Evolutionary conservation across 2,329 filamentous ascomycete species (phyloP).

Genomic region (Ophiocordyceps camponoti-rufipedis): DNA sequence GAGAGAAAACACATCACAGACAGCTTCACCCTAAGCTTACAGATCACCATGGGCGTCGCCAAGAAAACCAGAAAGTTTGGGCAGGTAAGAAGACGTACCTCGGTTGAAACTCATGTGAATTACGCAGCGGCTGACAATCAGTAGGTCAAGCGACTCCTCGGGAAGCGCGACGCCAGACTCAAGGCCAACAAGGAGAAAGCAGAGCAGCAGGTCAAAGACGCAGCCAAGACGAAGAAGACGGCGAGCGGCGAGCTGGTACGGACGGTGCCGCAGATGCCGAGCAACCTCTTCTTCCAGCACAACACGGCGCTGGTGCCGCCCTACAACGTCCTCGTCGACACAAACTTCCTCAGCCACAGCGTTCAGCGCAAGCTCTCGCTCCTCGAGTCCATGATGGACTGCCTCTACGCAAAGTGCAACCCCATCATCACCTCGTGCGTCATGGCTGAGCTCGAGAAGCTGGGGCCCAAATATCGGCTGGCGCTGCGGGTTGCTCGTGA

Average conservation of each 20-base stretch:
- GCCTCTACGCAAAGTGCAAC: conserved; percentile 77
- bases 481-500: conserved; percentile 76
- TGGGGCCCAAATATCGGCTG: conserved; percentile 76
- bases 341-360: conserved; percentile 81
- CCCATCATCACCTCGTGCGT: conserved; percentile 67
- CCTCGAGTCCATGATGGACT: conserved; percentile 81
- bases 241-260: conserved; percentile 45
- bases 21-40: too few species aligned
- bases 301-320: conserved; percentile 67
- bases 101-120: neutral
- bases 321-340: conserved; percentile 55
- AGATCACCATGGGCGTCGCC: conserved; percentile 54
- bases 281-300: conserved; percentile 73
- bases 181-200: conserved; percentile 63
- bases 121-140: neutral
- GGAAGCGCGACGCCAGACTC: conserved; percentile 60
- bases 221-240: conserved; percentile 31
- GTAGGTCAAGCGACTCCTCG: conserved; percentile 65
- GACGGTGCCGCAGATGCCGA: conserved; percentile 67
- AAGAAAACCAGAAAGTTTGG: conserved; percentile 92
- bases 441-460: conserved; percentile 74
- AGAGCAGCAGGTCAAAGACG: conserved; percentile 37
- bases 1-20: too few species aligned
- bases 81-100: conserved; percentile 21
- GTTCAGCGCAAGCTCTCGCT: conserved; percentile 82